Evolutionary conservation across 2,329 filamentous ascomycete species (phyloP), one percentile per base, ranked within the genome.

Genomic region (Pestalotiopsis sp.): DNA sequence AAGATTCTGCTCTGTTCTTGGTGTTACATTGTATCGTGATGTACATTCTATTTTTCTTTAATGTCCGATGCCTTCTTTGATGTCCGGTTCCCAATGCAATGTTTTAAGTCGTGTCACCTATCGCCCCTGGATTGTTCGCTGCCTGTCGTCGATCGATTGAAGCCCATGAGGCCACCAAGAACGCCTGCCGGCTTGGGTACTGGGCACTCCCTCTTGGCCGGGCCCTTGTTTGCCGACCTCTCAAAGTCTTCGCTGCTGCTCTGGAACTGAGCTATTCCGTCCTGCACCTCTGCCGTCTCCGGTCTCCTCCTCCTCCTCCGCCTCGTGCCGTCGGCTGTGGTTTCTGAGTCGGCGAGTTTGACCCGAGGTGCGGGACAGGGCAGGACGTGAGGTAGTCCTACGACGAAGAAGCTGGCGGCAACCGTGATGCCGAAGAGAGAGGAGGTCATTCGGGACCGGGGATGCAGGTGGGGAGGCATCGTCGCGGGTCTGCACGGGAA

Each of bases 361-460:
- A 88, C 84, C 71, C 92, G 87, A 2, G 93, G 93, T 59, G 94
- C 93, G 1, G 96, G 96, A 78, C 96, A 99, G 1, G 96, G 96
- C 20, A 99, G 88, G 38, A 97, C 78, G 79, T 99, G 96, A 24
- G 96, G 96, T 58, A 97, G 85, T 38, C 89, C 93, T 65, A 99
- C 96, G 70, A 99, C 94, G 71, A 97, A 87, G 80, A 99, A 97
- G 73, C 92, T 96, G 39, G 94, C 90, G 70, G 93, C 86, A 66
- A 98, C 88, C 1, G 95, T 98, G n/a, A 92, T 93, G 64, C 94
- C 94, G 83, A 99, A 99, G 69, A 99, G 91, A 59, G 94, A 96
- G 67, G 92, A 94, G 74, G 96, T 99, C 83, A 94, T 93, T 75
- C 93, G 91, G 73, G 95, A 98, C 80, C 94, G 91, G 40, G 96